A percentile compares a stretch with the other conserved stretches of the same genome.
phyloP scores from a whole-genome alignment of 768 basidiomycete genomes.

The Infundibulicybe gibba region DNA sequence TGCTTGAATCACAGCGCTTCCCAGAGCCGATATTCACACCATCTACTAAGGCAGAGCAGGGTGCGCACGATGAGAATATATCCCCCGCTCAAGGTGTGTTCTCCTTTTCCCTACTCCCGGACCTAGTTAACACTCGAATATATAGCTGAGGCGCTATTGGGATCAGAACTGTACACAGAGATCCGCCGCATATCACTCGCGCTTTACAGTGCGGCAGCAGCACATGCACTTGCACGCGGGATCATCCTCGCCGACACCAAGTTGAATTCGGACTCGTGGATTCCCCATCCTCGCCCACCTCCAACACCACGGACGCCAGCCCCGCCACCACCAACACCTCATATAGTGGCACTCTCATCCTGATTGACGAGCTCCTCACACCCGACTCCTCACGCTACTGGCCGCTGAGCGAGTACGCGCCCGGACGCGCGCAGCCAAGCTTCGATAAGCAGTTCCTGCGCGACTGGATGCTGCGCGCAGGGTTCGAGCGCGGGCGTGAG shows the following conservation, averaged over 20 bases:
- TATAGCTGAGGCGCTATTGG: constrained; percentile 63
- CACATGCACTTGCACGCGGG: constrained; percentile 67
- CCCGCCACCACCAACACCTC: neutral
- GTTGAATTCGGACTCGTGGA: constrained; percentile 93
- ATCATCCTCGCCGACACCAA: constrained; percentile 98
- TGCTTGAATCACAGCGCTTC: constrained; percentile 84
- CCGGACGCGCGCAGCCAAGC: constrained; percentile 78
- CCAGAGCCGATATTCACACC: constrained; percentile 89
- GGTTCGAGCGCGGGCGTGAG: constrained; percentile 80
- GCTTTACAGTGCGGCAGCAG: constrained; percentile 73
- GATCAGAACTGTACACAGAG: constrained; percentile 55
- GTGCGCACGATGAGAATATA: constrained; percentile 95
- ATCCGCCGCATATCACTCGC: constrained; percentile 59
- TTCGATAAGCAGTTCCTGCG: constrained; percentile 97
- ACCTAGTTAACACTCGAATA: neutral
- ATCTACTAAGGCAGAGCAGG: constrained; percentile 94
- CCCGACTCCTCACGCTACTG: constrained; percentile 98
- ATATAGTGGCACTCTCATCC: constrained; percentile 49
- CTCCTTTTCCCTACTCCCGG: constrained; percentile 2
- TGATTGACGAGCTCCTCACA: constrained; percentile 96
- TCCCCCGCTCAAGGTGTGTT: constrained; percentile 70
- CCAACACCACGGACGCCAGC: neutral
- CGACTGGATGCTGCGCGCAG: constrained; percentile 77
- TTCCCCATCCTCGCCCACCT: constrained; percentile 18
- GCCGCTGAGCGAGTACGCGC: constrained; percentile 71